Evolutionary conservation across 306 rosid species (phyloP), one percentile per base, ranked within the genome.

Genomic region (Pachyrhizus erosus): DNA sequence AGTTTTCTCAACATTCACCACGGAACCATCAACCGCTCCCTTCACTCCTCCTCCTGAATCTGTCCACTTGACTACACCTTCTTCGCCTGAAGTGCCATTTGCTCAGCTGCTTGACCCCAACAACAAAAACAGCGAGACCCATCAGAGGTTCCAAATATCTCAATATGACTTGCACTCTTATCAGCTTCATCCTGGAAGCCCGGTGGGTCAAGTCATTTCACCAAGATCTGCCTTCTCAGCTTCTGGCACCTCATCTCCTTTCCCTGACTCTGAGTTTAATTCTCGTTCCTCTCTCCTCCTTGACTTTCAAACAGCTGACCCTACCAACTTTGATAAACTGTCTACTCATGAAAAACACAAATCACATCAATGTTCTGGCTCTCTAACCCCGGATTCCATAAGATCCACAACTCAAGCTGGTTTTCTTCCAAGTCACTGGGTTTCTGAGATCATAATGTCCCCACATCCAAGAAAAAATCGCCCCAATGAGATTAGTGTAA

Each of bases 71-170:
- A 96, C 98, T 3, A 93, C 94, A 17, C 99, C 99, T 76, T 93
- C 99, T 60, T 96, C 99, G 10, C 99, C 98, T 3, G 98, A 96
- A 87, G 98, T 96, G 61, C 99, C 99, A 18, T 96, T 96, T 83
- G 99, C 99, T 85, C 97, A 88, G 78, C 83, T 92, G 83, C 89
- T 96, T 77, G 90, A 88, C 73, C 88, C 96, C 11, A 82, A 79
- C 39, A 79, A 86, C 33, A 88, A 64, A 75, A 89, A 86, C 34
- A 66, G 86, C 29, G 97, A 92, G 58, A 84, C 91, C 20, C 87
- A 60, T 74, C 88, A 61, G 82, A 89, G 88, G 77, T 88, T 89
- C 87, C 87, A 91, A 72, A 76, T 92, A 66, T 93, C 96, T 34
- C 92, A 84, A 55, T 86, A 86, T 79, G 97, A 96, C 61, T 96